Evolutionary conservation across 164 flowering plant species (phyloP).

Genomic region (Amborella trichopoda): DNA sequence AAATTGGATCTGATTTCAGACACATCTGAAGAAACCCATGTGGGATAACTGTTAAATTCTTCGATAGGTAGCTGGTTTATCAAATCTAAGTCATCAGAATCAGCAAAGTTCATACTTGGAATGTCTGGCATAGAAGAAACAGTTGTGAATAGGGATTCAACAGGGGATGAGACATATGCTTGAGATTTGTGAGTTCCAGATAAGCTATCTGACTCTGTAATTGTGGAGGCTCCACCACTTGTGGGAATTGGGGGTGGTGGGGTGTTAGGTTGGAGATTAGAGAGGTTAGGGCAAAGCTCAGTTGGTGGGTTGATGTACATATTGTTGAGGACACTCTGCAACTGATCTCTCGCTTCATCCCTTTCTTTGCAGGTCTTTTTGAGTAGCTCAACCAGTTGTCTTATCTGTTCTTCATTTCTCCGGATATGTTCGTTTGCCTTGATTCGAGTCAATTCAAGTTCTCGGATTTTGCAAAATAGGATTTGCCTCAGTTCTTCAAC

Average conservation of each 20-base stretch:
- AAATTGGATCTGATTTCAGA: not conserved
- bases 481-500: conserved; percentile 44
- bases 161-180: conserved; percentile 47
- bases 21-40: not conserved
- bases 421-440: conserved; percentile 36
- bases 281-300: conserved; percentile 8
- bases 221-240: conserved; percentile 11
- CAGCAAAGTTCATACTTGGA: conserved; percentile 23
- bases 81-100: conserved; percentile 13
- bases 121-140: conserved; percentile 47
- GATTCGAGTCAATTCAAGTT: conserved; percentile 39
- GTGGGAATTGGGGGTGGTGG: no score
- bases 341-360: conserved; percentile 58
- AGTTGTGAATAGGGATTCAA: conserved; percentile 39
- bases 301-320: conserved; percentile 10
- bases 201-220: conserved; percentile 51
- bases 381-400: conserved; percentile 33
- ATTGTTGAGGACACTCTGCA: conserved; percentile 34
- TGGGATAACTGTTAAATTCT: conserved; percentile 2
- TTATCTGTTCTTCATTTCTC: conserved; percentile 31
- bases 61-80: conserved; percentile 11
- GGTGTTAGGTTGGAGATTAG: conserved; percentile 15
- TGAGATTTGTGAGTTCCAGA: conserved; percentile 32
- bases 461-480: conserved; percentile 30
- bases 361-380: conserved; percentile 44